A percentile compares a stretch with the other conserved stretches of the same genome.
Evolutionary conservation across 2,329 filamentous ascomycete genomes (phyloP).

Genomic region (Ilyonectria robusta): DNA sequence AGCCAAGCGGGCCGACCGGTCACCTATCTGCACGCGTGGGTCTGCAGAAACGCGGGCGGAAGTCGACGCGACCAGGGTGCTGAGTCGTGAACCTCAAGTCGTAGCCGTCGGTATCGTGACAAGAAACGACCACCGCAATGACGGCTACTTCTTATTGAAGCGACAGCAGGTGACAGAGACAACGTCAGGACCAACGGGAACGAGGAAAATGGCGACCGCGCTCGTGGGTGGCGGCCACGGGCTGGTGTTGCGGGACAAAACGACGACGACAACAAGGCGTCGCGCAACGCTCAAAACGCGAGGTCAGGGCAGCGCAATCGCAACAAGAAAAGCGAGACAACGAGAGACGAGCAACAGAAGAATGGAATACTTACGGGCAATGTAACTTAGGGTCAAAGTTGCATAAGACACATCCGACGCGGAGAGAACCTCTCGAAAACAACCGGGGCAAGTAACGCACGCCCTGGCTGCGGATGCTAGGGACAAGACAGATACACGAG

Average conservation of each 20-base stretch:
- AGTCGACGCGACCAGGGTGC: conserved; percentile 47
- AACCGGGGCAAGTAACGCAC: conserved; percentile 43
- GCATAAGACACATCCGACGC: conserved; percentile 44
- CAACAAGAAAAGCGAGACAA: conserved; percentile 34
- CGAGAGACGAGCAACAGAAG: conserved; percentile 28
- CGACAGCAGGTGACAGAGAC: conserved; percentile 16
- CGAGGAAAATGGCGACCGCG: conserved; percentile 23
- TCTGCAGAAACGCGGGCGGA: conserved; percentile 41
- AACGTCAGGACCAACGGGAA: conserved; percentile 13
- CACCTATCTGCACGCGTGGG: conserved; percentile 42
- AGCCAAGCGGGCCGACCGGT: conserved; percentile 31
- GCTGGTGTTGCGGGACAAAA: conserved; percentile 29
- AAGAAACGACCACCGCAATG: conserved; percentile 21
- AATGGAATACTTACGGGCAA: conserved; percentile 54
- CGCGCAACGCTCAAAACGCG: conserved; percentile 39
- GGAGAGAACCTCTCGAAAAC: conserved; percentile 41
- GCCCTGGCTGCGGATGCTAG: conserved; percentile 41
- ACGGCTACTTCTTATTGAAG: conserved; percentile 16
- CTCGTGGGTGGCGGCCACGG: conserved; percentile 23
- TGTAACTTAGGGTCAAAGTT: conserved; percentile 48
- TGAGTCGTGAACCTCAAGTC: conserved; percentile 31
- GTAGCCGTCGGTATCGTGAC: conserved; percentile 33
- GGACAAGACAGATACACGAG: conserved; percentile 46
- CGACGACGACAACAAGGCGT: conserved; percentile 23
- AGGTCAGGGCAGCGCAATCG: conserved; percentile 34